Percentiles rank a stretch among this genome's conserved stretches.
These are phyloP conservation scores for Xylaria sp. DNA, from an alignment of 2,329 filamentous ascomycete species.

Conservation along the genomic window DNA sequence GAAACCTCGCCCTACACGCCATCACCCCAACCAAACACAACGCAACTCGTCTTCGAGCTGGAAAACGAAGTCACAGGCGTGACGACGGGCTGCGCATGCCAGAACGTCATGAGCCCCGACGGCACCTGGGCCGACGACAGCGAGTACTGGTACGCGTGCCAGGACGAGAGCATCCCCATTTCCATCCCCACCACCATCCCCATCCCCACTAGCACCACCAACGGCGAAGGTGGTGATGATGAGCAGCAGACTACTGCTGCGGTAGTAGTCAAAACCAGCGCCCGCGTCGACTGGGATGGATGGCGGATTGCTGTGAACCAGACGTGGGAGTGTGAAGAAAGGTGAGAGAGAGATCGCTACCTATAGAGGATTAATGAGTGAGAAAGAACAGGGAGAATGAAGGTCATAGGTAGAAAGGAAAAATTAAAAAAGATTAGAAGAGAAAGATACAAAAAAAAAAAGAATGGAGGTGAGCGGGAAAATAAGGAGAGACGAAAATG, in stretches of 20 bases:
- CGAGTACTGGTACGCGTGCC: slow-evolving; percentile 36
- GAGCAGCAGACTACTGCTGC: neutral
- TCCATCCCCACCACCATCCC: neutral
- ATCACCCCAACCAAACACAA: slow-evolving; percentile 22
- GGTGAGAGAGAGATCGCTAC: slow-evolving; percentile 26
- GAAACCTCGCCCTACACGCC: neutral
- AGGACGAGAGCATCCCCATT: slow-evolving; percentile 32
- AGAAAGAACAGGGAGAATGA: neutral
- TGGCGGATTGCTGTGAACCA: slow-evolving; percentile 45
- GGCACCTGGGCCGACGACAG: slow-evolving; percentile 32
- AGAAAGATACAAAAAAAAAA: neutral
- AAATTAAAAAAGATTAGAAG: too few relatives aligned
- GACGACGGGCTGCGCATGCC: slow-evolving; percentile 34
- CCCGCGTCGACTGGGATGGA: slow-evolving; percentile 39
- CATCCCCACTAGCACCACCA: neutral
- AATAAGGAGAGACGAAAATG: neutral
- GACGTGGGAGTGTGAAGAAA: slow-evolving; percentile 41
- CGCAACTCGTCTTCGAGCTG: slow-evolving; percentile 31
- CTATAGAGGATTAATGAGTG: neutral
- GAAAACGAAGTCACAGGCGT: slow-evolving; percentile 6
- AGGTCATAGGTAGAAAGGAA: neutral
- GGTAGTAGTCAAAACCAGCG: slow-evolving; percentile 40
- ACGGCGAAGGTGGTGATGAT: slow-evolving; percentile 12
- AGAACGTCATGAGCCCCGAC: slow-evolving; percentile 20
- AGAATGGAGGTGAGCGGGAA: neutral